Evolutionary conservation across 305 asterid genomes (phyloP), one percentile per base, ranked within the genome.

Genomic region (Salvia sclarea): DNA sequence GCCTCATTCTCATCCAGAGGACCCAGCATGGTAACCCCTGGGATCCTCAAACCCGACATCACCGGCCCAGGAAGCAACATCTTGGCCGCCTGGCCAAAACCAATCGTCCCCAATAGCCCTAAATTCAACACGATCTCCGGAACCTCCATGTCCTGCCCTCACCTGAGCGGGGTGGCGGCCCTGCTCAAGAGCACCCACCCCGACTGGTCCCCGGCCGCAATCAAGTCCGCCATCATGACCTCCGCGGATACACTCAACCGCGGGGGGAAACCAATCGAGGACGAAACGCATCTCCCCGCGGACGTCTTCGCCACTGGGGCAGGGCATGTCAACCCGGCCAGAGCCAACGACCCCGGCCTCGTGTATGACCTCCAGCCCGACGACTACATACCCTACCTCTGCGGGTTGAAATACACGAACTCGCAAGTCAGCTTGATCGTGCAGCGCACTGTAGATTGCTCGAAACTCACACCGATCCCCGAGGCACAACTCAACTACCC

Each of bases 71-170:
- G 91, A 1, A 83, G 79, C 20, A 81, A 80, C 79, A 76, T 85
- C 49, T 75, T 85, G 0, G 88, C 91, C 0, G 86, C 91, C 9
- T 85, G 91, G 91, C 84, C 86, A 8, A 65, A 61, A 7, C 64
- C 78, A n/a, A n/a, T n/a, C n/a, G n/a, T n/a, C n/a, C n/a, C n/a
- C n/a, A n/a, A n/a, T n/a, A n/a, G 5, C 50, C 83, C 2, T 85
- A n/a, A n/a, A n/a, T n/a, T 85, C 60, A 82, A 82, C 77, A 57
- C 83, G 25, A 61, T 78, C 17, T 86, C 89, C 0, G 91, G 91
- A 8, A 83, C 91, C 6, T 86, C 92, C 8, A 83, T 86, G 92
- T 76, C 92, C 0, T 81, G 89, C 65, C 92, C 89, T 14, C 92
- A 86, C 75, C 83, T 81, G 6, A 71, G 82, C 43, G 89, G 89